Conservation (phyloP, 2,329 filamentous ascomycete genomes). For the Ascochyta lentis region DNA sequence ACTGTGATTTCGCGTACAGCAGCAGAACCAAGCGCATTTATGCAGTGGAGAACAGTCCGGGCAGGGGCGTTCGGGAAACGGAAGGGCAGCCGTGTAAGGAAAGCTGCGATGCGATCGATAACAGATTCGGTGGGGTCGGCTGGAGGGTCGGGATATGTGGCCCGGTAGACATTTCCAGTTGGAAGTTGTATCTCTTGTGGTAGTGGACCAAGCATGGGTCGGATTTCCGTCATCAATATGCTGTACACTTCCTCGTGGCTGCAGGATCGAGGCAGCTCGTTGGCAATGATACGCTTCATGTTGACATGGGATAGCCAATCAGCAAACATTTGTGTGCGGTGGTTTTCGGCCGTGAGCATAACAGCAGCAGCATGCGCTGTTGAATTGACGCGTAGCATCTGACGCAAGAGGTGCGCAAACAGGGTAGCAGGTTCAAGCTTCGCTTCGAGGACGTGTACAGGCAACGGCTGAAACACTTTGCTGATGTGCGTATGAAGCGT, state of each 20-base stretch:
- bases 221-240: slow-evolving; percentile 66
- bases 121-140: slow-evolving; percentile 57
- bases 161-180: slow-evolving; percentile 57
- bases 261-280: slow-evolving; percentile 60
- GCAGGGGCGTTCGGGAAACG: slow-evolving; percentile 78
- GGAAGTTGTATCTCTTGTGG: slow-evolving; percentile 70
- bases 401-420: slow-evolving; percentile 84
- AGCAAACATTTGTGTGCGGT: slow-evolving; percentile 92
- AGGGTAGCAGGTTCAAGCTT: slow-evolving; percentile 88
- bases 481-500: slow-evolving; percentile 81
- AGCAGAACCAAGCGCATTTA: slow-evolving; percentile 76
- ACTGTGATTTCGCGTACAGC: slow-evolving; percentile 84
- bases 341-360: slow-evolving; percentile 86
- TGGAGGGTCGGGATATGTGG: slow-evolving; percentile 30
- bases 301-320: slow-evolving; percentile 78
- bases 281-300: slow-evolving; percentile 63
- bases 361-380: slow-evolving; percentile 94
- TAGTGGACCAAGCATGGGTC: slow-evolving; percentile 72
- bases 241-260: slow-evolving; percentile 63
- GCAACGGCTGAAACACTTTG: slow-evolving; percentile 84
- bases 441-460: slow-evolving; percentile 82
- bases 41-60: slow-evolving; percentile 76
- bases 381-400: slow-evolving; percentile 88
- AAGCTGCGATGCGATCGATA: slow-evolving; percentile 78
- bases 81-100: slow-evolving; percentile 70